Base-by-base conservation (phyloP, 371 early-diverging fungal species). In the Mortierella sp. region DNA sequence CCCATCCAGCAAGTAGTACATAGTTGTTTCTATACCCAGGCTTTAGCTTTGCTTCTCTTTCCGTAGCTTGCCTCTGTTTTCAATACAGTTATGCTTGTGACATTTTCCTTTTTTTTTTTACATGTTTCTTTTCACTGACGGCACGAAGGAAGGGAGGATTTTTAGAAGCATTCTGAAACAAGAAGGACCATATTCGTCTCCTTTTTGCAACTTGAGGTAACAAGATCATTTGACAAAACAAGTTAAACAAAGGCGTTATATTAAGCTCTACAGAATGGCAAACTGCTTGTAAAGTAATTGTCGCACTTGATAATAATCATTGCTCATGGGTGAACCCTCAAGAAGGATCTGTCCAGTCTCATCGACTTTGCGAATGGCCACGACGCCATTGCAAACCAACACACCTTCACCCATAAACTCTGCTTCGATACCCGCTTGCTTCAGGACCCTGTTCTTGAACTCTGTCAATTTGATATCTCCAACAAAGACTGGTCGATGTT, bases 381-480 rank as follows among this genome's bases (percentile, higher is more conserved):
- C 91, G 22, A 88, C 86, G 52, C 91, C 90, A 84, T 94, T 95
- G 69, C 96, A 96, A 0, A 97, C 93, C 47, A 97, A 83, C 41
- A 96, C 89, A 71, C 95, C 96, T 47, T 94, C 95, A 19, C 90
- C 89, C 63, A 90, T 92, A 72, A 98, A 97, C 69, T 94, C 92
- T 15, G 97, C 93, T 5, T 86, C 79, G 41, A 95, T 92, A 0
- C 97, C 97, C 67, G 93, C 91, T 0, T 84, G 82, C 52, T 89
- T 90, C 52, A 97, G 84, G 16, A 92, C 72, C 48, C 64, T 33
- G 16, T 90, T 84, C 58, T 92, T 91, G 70, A 98, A 92, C 79
- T 95, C 93, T 47, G 95, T 92, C 66, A 98, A 86, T 52, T 90
- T 90, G 24, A 96, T 83, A 80, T 97, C 96, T 15, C 98, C 98